phyloP scores from a whole-genome alignment of 2,329 filamentous ascomycete genomes.

The Rutstroemia sp. region DNA sequence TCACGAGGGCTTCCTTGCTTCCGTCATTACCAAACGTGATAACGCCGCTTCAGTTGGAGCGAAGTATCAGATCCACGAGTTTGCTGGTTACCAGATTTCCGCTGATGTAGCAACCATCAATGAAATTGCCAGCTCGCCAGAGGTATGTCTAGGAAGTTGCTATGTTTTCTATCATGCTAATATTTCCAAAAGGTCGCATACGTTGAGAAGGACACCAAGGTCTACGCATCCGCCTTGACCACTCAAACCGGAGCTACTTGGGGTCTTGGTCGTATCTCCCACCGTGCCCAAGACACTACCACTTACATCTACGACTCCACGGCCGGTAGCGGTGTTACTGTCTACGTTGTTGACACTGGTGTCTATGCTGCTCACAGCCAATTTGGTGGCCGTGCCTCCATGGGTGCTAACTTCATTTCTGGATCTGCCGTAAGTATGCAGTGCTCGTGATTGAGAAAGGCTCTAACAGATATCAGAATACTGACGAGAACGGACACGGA shows the following conservation, averaged over 20 bases:
- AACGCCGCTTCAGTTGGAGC: conserved; percentile 30
- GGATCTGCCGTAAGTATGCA: conserved; percentile 18
- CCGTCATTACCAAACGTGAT: conserved; percentile 49
- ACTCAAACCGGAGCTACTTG: conserved; percentile 25
- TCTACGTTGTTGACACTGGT: conserved; percentile 34
- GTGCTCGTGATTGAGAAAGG: background rate
- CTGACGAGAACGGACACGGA: conserved; percentile 35
- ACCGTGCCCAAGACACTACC: conserved; percentile 17
- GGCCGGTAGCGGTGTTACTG: conserved; percentile 28
- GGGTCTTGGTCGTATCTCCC: conserved; percentile 31
- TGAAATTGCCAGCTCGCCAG: conserved; percentile 24
- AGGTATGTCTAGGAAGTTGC: conserved; percentile 14
- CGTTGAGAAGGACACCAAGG: conserved; percentile 24
- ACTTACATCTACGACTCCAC: conserved; percentile 29
- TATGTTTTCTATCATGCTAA: background rate
- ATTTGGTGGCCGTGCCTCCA: conserved; percentile 31
- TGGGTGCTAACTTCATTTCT: conserved; percentile 29
- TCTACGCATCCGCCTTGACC: conserved; percentile 26
- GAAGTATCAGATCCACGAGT: conserved; percentile 19
- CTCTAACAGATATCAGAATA: conserved; percentile 19
- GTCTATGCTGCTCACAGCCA: conserved; percentile 29
- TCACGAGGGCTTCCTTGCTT: conserved; percentile 42
- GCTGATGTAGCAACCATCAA: conserved; percentile 23
- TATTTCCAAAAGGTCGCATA: conserved; percentile 21
- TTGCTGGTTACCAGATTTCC: conserved; percentile 25